Evolutionary conservation across 2,329 filamentous ascomycete genomes (phyloP).

Genomic region (Alternaria ventricosa): DNA sequence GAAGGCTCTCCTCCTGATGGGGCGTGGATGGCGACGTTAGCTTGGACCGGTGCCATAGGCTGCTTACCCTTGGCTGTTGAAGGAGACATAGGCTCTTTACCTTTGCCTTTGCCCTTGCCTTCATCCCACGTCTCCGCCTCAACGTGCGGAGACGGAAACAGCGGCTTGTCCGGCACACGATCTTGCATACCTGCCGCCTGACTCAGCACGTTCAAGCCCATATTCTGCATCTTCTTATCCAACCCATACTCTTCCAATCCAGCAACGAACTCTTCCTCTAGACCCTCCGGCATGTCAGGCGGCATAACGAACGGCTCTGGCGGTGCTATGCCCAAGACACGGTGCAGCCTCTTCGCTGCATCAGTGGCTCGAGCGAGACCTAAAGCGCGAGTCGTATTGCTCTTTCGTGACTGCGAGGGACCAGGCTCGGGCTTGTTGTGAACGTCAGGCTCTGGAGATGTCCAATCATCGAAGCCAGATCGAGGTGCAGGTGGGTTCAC

Average conservation of each 20-base stretch:
- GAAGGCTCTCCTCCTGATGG: slow-evolving; percentile 9
- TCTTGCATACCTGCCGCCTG: neutral
- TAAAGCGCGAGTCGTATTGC: neutral
- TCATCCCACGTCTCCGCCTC: neutral
- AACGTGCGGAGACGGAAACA: slow-evolving; percentile 18
- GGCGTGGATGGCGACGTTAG: neutral
- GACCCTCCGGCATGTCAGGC: slow-evolving; percentile 11
- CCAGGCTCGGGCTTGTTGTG: slow-evolving; percentile 1
- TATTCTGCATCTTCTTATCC: neutral
- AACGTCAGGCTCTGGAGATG: neutral
- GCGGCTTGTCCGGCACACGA: neutral
- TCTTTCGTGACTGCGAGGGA: neutral
- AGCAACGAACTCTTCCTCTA: slow-evolving; percentile 10
- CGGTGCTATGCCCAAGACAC: slow-evolving; percentile 14
- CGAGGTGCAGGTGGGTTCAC: neutral
- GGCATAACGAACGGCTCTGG: slow-evolving; percentile 18
- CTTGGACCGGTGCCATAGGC: neutral
- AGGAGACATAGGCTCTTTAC: neutral
- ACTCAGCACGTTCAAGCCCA: neutral
- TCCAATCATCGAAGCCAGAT: neutral
- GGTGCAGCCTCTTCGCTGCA: slow-evolving; percentile 15
- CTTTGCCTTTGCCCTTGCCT: neutral
- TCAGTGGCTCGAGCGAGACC: slow-evolving; percentile 6
- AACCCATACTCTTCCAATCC: slow-evolving; percentile 13
- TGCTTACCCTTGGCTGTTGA: neutral